phyloP scores from a whole-genome alignment of 805 yeast species.

The Barnettozyma populi region DNA sequence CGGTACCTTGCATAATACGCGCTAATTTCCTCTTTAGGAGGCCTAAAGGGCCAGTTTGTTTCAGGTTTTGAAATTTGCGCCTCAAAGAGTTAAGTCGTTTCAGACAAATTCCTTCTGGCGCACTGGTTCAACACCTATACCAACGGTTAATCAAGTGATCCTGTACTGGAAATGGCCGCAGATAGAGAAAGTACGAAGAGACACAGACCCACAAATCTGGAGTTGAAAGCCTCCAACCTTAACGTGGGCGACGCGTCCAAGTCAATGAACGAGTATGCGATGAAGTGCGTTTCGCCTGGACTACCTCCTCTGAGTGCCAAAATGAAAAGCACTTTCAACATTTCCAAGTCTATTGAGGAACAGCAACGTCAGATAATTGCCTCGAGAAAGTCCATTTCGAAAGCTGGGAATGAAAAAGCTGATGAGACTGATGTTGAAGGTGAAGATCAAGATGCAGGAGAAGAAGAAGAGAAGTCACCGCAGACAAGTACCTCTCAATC shows the following conservation, averaged over 20 bases:
- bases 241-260: neutral
- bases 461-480: neutral
- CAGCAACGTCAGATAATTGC: slow-evolving; percentile 26
- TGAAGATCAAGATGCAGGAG: slow-evolving; percentile 12
- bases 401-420: neutral
- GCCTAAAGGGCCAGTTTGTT: neutral
- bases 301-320: slow-evolving; percentile 24
- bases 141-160: neutral
- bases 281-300: slow-evolving; percentile 27
- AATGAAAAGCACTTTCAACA: slow-evolving; percentile 24
- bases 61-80: slow-evolving; percentile 1
- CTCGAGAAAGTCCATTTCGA: slow-evolving; percentile 12
- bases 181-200: slow-evolving; percentile 17
- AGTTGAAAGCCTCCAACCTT: slow-evolving; percentile 16
- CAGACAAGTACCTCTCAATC: neutral
- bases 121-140: neutral
- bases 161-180: neutral
- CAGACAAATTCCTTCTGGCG: neutral
- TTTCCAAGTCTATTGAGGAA: slow-evolving; percentile 23
- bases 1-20: slow-evolving; percentile 4
- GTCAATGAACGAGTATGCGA: slow-evolving; percentile 22
- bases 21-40: neutral
- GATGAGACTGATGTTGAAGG: neutral
- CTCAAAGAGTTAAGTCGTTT: neutral
- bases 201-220: slow-evolving; percentile 25